Conservation (phyloP, 2,329 filamentous ascomycete species). For the Dactylellina drechsleri region DNA sequence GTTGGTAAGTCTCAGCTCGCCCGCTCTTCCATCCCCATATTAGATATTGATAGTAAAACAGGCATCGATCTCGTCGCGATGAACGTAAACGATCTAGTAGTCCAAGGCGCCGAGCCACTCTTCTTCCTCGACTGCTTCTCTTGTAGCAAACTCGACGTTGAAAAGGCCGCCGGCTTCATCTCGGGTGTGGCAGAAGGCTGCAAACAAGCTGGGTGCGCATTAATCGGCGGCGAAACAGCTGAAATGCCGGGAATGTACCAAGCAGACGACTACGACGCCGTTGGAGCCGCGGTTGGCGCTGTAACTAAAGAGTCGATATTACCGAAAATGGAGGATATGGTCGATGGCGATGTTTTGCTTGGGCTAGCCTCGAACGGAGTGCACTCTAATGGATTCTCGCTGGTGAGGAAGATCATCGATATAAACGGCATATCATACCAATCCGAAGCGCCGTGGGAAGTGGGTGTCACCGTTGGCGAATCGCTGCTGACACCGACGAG, state of each 20-base stretch:
- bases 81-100: constrained; percentile 98
- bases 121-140: constrained; percentile 99
- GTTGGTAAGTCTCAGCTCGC: constrained; percentile 67
- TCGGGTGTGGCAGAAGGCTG: constrained; percentile 90
- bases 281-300: constrained; percentile 87
- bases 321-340: constrained; percentile 80
- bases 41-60: constrained; percentile 21
- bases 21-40: no score
- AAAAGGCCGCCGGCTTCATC: constrained; percentile 84
- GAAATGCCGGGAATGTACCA: constrained; percentile 98
- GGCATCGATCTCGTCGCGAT: constrained; percentile 95
- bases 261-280: constrained; percentile 89
- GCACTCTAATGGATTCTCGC: constrained; percentile 96
- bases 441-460: constrained; percentile 80
- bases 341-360: constrained; percentile 82
- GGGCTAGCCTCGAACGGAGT: constrained; percentile 86
- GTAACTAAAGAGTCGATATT: constrained; percentile 75
- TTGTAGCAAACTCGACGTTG: constrained; percentile 84
- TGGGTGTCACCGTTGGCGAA: constrained; percentile 72
- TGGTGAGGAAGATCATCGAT: constrained; percentile 89
- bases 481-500: constrained; percentile 87
- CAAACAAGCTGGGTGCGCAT: constrained; percentile 81
- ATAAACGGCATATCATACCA: constrained; percentile 76
- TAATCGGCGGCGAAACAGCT: constrained; percentile 96
- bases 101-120: constrained; percentile 91